These are phyloP conservation scores for Aspergillus nanangensis DNA, from an alignment of 495 filamentous ascomycete species.

Conservation along the genomic window DNA sequence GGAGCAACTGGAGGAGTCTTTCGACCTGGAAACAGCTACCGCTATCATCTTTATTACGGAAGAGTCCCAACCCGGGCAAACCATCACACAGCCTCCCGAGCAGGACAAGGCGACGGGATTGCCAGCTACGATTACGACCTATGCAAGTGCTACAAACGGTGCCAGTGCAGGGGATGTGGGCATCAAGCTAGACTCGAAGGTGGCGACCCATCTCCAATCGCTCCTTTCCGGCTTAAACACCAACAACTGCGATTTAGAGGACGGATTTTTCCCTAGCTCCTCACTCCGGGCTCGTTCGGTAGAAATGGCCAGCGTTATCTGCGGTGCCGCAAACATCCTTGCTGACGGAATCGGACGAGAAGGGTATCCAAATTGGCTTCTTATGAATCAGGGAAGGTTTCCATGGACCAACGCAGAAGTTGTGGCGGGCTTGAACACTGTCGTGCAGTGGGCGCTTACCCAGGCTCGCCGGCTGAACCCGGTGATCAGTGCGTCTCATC, in stretches of 20 bases:
- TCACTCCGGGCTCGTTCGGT: neutral
- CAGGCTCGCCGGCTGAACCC: neutral
- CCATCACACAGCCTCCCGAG: slow-evolving; percentile 1
- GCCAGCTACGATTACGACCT: slow-evolving; percentile 1
- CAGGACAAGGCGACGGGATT: slow-evolving; percentile 1
- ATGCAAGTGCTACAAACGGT: neutral
- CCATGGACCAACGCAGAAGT: neutral
- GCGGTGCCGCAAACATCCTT: neutral
- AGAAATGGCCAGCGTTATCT: neutral
- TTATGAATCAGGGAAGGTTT: neutral
- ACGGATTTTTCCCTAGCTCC: neutral
- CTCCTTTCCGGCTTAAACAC: neutral
- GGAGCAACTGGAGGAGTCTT: neutral
- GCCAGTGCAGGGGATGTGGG: neutral
- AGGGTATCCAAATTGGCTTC: neutral
- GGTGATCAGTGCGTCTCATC: neutral
- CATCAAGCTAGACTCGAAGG: neutral
- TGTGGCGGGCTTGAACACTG: neutral
- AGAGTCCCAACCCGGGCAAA: neutral
- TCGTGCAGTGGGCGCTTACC: slow-evolving; percentile 1
- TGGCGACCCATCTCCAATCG: slow-evolving; percentile 1
- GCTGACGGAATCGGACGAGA: neutral
- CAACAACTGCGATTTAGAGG: neutral
- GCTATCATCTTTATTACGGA: neutral
- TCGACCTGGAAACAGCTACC: slow-evolving; percentile 3